These are phyloP conservation scores for Elsinoe batatas DNA, from an alignment of 2,329 filamentous ascomycete genomes.

Conservation along the genomic window DNA sequence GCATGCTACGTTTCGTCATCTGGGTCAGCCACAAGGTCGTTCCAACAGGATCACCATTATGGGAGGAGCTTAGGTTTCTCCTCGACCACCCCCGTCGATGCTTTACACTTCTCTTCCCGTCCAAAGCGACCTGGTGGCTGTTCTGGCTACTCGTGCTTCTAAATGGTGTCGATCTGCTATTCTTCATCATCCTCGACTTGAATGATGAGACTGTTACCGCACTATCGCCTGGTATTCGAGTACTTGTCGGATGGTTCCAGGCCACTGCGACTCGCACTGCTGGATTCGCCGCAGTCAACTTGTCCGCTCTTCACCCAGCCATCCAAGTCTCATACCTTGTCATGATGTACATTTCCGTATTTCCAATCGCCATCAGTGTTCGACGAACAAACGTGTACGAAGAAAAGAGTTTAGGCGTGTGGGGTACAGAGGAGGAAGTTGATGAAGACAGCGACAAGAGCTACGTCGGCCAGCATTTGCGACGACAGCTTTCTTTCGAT, in stretches of 20 bases:
- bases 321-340: conserved; percentile 91
- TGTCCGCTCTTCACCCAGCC: conserved; percentile 71
- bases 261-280: conserved; percentile 83
- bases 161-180: conserved; percentile 75
- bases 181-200: conserved; percentile 87
- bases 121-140: conserved; percentile 88
- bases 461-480: conserved; percentile 85
- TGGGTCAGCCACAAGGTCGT: conserved; percentile 65
- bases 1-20: conserved; percentile 87
- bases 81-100: conserved; percentile 92
- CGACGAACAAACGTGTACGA: conserved; percentile 94
- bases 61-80: conserved; percentile 84
- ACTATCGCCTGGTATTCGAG: conserved; percentile 61
- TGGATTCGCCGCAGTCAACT: conserved; percentile 73
- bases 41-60: conserved; percentile 58
- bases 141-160: conserved; percentile 75
- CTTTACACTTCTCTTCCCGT: conserved; percentile 89
- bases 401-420: conserved; percentile 74
- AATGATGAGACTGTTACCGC: conserved; percentile 58
- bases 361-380: conserved; percentile 91
- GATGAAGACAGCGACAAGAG: conserved; percentile 54
- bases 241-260: conserved; percentile 84
- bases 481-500: conserved; percentile 90
- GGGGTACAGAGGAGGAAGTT: conserved; percentile 42
- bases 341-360: conserved; percentile 99